phyloP scores from a whole-genome alignment of 2,329 filamentous ascomycete species.

The Byssochlamys sp. region DNA sequence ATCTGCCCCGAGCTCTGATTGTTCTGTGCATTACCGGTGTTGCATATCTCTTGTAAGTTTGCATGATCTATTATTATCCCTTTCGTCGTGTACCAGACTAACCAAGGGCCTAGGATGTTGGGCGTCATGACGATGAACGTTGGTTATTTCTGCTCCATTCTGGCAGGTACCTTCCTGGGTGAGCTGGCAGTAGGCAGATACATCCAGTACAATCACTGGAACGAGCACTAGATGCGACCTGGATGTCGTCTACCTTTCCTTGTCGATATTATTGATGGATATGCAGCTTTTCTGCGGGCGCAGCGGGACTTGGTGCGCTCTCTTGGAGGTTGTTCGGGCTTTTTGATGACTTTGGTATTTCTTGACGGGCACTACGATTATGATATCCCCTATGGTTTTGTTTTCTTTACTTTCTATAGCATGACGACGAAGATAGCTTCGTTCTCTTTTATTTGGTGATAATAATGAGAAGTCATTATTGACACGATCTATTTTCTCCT shows the following conservation, averaged over 20 bases:
- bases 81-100: constrained; percentile 4
- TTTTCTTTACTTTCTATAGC: neutral
- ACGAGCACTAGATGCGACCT: constrained; percentile 38
- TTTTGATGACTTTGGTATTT: neutral
- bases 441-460: neutral
- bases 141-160: constrained; percentile 72
- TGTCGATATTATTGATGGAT: neutral
- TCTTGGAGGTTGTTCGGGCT: neutral
- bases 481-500: neutral
- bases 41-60: constrained; percentile 73
- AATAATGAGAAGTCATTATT: neutral
- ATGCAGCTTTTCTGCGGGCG: neutral
- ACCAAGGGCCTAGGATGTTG: constrained; percentile 58
- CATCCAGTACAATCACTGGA: constrained; percentile 44
- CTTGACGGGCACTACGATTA: neutral
- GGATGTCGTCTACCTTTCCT: neutral
- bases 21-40: constrained; percentile 66
- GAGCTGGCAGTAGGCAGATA: constrained; percentile 72
- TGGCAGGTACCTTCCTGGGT: constrained; percentile 72
- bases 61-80: neutral
- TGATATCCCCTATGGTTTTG: neutral
- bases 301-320: neutral
- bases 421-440: neutral
- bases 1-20: constrained; percentile 61
- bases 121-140: constrained; percentile 85